Percentiles rank a stretch among this genome's conserved stretches.
Evolutionary conservation across 2,329 filamentous ascomycete genomes (phyloP).

Genomic region (Aspergillus terreus): DNA sequence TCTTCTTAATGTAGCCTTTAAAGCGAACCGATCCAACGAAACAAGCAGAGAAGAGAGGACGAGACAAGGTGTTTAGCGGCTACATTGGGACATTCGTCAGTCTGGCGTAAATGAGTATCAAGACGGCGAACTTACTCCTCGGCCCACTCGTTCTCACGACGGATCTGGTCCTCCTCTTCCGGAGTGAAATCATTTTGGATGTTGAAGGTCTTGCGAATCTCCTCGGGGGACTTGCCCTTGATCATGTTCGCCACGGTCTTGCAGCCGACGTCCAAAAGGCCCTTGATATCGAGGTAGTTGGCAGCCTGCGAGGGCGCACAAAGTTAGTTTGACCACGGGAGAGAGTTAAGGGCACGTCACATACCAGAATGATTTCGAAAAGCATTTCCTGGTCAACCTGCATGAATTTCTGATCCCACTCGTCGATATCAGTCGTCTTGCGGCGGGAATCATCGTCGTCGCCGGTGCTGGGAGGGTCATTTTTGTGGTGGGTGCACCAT

Average conservation of each 20-base stretch:
- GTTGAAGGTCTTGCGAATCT: constrained; percentile 99
- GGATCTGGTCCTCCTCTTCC: constrained; percentile 97
- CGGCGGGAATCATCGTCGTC: constrained; percentile 93
- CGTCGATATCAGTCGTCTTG: constrained; percentile 98
- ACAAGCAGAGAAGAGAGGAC: neutral
- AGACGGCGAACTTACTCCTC: constrained; percentile 58
- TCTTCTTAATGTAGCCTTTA: neutral
- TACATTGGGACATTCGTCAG: neutral
- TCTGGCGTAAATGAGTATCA: neutral
- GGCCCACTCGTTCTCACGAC: constrained; percentile 86
- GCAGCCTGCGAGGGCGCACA: constrained; percentile 60
- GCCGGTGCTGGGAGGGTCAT: constrained; percentile 73
- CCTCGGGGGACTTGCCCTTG: constrained; percentile 99
- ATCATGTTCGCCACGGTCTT: constrained; percentile 99
- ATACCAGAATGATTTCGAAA: constrained; percentile 95
- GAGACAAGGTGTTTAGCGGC: neutral
- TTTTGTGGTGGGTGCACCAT: constrained; percentile 94
- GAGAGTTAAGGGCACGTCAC: constrained; percentile 30
- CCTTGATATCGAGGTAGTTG: constrained; percentile 99
- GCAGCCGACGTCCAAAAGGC: constrained; percentile 94
- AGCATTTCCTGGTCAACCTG: constrained; percentile 99
- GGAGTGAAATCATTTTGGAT: constrained; percentile 99
- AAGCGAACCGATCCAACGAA: neutral
- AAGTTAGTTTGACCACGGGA: neutral
- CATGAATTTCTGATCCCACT: constrained; percentile 99